A percentile compares a stretch with the other conserved stretches of the same genome.
Conservation (phyloP, 164 flowering plant species). For the Hamamelis virginiana region DNA sequence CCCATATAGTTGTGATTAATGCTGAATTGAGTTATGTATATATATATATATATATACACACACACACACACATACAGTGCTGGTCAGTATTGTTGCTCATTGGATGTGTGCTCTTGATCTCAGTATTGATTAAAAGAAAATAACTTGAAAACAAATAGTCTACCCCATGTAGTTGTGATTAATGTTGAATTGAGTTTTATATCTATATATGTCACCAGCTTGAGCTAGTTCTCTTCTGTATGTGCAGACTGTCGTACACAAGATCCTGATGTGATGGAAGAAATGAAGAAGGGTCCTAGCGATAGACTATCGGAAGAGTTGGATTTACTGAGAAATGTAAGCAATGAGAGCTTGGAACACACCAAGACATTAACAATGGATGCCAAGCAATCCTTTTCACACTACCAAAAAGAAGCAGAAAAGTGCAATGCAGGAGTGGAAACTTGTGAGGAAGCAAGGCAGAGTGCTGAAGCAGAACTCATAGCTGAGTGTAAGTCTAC, state of each 20-base stretch:
- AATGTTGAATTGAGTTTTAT: too few species aligned
- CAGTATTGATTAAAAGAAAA: too few species aligned
- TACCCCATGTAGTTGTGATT: too few species aligned
- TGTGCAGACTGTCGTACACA: conserved; percentile 58
- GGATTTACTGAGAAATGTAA: conserved; percentile 36
- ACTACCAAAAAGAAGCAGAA: conserved; percentile 65
- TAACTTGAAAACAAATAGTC: too few species aligned
- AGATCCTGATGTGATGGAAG: conserved; percentile 45
- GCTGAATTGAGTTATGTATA: too few species aligned
- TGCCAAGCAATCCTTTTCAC: conserved; percentile 40
- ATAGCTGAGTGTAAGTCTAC: conserved; percentile 46
- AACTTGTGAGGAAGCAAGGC: conserved; percentile 71
- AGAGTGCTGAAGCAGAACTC: conserved; percentile 50
- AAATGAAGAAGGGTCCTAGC: conserved; percentile 40
- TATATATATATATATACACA: background rate
- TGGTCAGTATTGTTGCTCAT: too few species aligned
- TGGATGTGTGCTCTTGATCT: too few species aligned
- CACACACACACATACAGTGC: too few species aligned
- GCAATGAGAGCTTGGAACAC: conserved; percentile 35
- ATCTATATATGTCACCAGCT: too few species aligned
- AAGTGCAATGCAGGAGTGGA: conserved; percentile 62
- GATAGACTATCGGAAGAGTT: conserved; percentile 53
- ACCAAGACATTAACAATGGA: conserved; percentile 25
- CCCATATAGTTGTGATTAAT: too few species aligned
- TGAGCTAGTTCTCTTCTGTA: background rate